Base-by-base conservation (phyloP, 257 asterid genomes). In the Echites panduratus region DNA sequence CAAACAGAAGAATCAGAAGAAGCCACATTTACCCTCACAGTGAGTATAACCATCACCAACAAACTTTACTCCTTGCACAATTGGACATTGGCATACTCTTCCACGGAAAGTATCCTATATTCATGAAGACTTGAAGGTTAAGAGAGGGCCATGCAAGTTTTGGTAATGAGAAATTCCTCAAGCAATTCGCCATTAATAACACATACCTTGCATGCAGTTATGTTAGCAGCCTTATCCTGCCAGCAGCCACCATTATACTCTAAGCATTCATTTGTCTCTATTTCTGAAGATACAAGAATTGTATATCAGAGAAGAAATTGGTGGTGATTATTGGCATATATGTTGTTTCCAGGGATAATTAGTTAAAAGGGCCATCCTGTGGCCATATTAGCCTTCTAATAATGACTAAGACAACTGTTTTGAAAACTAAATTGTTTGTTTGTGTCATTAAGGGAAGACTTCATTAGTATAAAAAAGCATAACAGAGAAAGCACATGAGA, bases 231-330 rank as follows among this genome's bases (percentile, higher is more conserved):
- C 74, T 77, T 85, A 77, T 95, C 98, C 74, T 92, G 89, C 99
- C 99, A 95, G 87, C 98, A 95, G 66, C 99, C 99, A 4, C 99
- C 99, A 73, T 95, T 92, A 85, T 90, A 85, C 73, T 80, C 84
- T 68, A 89, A 72, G 76, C 99, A 95, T 80, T 95, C 97, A 53
- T 92, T 92, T 78, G 99, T 95, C 84, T 95, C 89, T 79, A 95
- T 80, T 73, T 86, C 99, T 95, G 87, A 61, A 68, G 70, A 77
- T 22, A 72, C 57, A 47, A 76, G 68, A 66, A 26, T 41, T 26
- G 35, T 40, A 7, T 62, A 53, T 19, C 22, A 41, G 19, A 7
- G 3, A 26, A 22, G 41, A 3, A 44, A n/a, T 40, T 22, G 14
- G 1, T 9, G 56, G 11, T 9, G 10, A 57, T 29, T 32, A 9